Conservation (phyloP, 108 stramenopile species). For the Poteriospumella lacustris region DNA sequence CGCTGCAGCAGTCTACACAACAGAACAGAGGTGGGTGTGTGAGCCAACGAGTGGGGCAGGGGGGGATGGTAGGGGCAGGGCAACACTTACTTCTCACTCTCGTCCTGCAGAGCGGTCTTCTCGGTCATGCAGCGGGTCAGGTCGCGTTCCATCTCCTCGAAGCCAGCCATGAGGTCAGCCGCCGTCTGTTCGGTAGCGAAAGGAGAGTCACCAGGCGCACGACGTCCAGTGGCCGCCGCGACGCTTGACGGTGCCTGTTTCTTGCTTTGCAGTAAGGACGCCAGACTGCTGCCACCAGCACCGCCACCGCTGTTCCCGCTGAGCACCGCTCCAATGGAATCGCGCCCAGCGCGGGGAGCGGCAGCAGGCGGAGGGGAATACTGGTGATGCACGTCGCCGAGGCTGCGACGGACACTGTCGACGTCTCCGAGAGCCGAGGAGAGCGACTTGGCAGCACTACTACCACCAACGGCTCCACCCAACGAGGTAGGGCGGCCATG, state of each 20-base stretch:
- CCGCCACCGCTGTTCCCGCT: not conserved
- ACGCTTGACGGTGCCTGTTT: not conserved
- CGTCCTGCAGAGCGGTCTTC: not conserved
- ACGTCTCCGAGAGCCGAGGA: not conserved
- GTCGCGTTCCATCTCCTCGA: not conserved
- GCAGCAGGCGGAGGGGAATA: too few species aligned
- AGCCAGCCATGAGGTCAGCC: not conserved
- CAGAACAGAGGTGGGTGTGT: too few species aligned
- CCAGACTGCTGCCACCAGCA: not conserved
- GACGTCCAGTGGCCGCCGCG: not conserved
- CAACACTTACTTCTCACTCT: not conserved
- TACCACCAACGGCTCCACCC: too few species aligned
- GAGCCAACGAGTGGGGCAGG: too few species aligned
- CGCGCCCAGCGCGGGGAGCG: too few species aligned
- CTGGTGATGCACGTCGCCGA: too few species aligned
- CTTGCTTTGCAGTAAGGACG: not conserved
- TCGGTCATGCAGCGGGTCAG: not conserved
- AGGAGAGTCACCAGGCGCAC: not conserved
- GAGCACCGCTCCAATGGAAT: not conserved
- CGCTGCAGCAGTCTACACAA: not conserved
- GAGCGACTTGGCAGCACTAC: not conserved
- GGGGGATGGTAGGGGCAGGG: too few species aligned
- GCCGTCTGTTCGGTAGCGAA: not conserved
- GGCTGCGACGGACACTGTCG: too few species aligned
- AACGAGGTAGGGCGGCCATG: not conserved